Evolutionary conservation across 345 rosid species (phyloP), one percentile per base, ranked within the genome.

Genomic region (Corchorus olitorius): DNA sequence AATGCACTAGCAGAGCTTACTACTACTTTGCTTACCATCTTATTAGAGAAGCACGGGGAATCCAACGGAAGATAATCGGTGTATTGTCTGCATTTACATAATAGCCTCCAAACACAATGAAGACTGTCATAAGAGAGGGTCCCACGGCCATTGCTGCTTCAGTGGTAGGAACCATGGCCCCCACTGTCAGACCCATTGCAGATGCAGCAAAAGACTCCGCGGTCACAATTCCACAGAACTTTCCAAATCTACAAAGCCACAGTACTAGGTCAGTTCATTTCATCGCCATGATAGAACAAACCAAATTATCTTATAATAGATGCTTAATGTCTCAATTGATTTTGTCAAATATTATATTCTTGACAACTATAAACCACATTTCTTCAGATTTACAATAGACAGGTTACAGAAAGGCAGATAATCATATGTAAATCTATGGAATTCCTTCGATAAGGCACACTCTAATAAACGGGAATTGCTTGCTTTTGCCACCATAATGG

Each of bases 101-200:
- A 84, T 89, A 93, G 52, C 98, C 99, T 80, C 98, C 97, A 73
- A 96, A 96, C 49, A 96, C 99, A 11, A 93, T 86, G 73, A 96
- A 93, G 75, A 96, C 97, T 37, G 97, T 96, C 99, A 96, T 96
- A 75, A 93, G 97, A 74, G 99, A 96, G 41, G 98, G 99, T 54
- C 99, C 99, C 34, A 96, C 79, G 13, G 99, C 97, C 99, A 92
- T 93, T 71, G 99, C 99, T 81, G 99, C 99, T 85, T 96, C 99
- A 58, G 97, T 88, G 72, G 85, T 93, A n/a, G 98, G 97, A 68
- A 88, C 98, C 96, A 93, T 93, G 63, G 98, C 98, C 77, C 98
- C 99, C 37, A 92, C 99, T 46, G 99, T 93, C 73, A 96, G 90
- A 74, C 98, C 99, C 99, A 96, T 92, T 56, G 99, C 99, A 75